Evolutionary conservation across 108 stramenopile genomes (phyloP).

Genomic region (Asterionellopsis glacialis): DNA sequence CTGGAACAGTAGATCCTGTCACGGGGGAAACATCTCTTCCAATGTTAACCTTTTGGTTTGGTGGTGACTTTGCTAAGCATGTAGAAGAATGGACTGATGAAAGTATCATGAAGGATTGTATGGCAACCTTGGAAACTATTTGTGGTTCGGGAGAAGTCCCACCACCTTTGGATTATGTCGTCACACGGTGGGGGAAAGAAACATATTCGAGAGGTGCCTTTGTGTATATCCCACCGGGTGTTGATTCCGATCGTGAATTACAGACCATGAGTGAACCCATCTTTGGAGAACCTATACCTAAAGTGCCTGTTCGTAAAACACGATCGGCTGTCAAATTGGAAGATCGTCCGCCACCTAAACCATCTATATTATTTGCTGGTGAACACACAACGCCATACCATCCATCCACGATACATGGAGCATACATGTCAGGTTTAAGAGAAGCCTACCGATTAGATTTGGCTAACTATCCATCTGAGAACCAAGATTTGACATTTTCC

Average conservation of each 20-base stretch:
- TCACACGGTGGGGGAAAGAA: conserved; percentile 78
- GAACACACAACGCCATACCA: conserved; percentile 91
- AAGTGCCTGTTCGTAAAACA: conserved; percentile 11
- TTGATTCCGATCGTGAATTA: conserved; percentile 54
- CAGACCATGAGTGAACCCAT: conserved; percentile 51
- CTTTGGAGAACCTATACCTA: conserved; percentile 30
- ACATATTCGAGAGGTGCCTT: conserved; percentile 61
- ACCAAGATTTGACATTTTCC: conserved; percentile 49
- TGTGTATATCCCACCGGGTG: conserved; percentile 69
- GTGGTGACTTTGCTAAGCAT: conserved; percentile 62
- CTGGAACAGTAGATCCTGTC: conserved; percentile 21
- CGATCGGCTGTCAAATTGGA: neutral
- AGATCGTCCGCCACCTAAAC: conserved; percentile 1
- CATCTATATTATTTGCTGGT: conserved; percentile 89
- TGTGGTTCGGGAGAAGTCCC: conserved; percentile 43
- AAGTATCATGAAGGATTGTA: conserved; percentile 57
- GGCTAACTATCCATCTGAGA: conserved; percentile 44
- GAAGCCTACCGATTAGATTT: conserved; percentile 86
- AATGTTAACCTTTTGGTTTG: conserved; percentile 71
- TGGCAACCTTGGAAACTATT: conserved; percentile 54
- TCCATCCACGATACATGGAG: conserved; percentile 91
- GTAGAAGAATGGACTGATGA: conserved; percentile 61
- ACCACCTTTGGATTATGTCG: conserved; percentile 59
- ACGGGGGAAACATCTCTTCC: conserved; percentile 32
- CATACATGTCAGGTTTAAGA: conserved; percentile 85